phyloP scores from a whole-genome alignment of 805 yeast genomes.

The Nematodospora valgi region DNA sequence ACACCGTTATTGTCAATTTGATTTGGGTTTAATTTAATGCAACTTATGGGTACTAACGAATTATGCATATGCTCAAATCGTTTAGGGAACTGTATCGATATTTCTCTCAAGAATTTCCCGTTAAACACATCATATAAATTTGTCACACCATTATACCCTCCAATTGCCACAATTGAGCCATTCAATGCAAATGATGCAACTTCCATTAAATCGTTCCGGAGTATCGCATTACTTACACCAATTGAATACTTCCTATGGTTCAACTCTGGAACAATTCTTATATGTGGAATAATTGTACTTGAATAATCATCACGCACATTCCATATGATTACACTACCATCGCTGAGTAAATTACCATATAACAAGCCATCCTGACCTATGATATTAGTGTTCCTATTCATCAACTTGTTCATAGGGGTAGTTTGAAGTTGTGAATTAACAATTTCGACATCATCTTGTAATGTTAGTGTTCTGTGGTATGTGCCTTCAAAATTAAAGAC shows the following conservation, averaged over 20 bases:
- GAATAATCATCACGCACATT: conserved; percentile 33
- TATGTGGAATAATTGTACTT: conserved; percentile 14
- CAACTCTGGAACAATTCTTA: conserved; percentile 19
- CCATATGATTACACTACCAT: conserved; percentile 40
- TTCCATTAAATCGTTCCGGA: conserved; percentile 7
- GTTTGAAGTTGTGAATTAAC: conserved; percentile 19
- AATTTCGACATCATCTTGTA: conserved; percentile 14
- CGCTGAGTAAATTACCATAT: conserved; percentile 34
- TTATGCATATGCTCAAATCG: conserved; percentile 19
- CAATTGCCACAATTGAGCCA: conserved; percentile 32
- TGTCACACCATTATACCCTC: conserved; percentile 41
- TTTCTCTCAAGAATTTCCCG: conserved; percentile 37
- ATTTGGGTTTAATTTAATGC: conserved; percentile 23
- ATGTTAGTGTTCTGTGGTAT: conserved; percentile 11
- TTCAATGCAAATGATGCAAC: conserved; percentile 30
- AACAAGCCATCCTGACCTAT: conserved; percentile 43
- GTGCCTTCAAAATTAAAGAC: conserved; percentile 16
- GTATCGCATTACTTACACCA: conserved; percentile 6
- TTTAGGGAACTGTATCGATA: conserved; percentile 28
- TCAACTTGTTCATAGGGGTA: conserved; percentile 1
- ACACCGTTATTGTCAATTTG: conserved; percentile 33
- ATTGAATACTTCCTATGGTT: conserved; percentile 17
- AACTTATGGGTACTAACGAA: conserved; percentile 22
- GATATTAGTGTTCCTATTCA: conserved; percentile 16
- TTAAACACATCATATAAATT: conserved; percentile 41